Percentiles rank a stretch among this genome's conserved stretches.
phyloP scores from a whole-genome alignment of 2,329 filamentous ascomycete species.

The Cordyceps cicadae region DNA sequence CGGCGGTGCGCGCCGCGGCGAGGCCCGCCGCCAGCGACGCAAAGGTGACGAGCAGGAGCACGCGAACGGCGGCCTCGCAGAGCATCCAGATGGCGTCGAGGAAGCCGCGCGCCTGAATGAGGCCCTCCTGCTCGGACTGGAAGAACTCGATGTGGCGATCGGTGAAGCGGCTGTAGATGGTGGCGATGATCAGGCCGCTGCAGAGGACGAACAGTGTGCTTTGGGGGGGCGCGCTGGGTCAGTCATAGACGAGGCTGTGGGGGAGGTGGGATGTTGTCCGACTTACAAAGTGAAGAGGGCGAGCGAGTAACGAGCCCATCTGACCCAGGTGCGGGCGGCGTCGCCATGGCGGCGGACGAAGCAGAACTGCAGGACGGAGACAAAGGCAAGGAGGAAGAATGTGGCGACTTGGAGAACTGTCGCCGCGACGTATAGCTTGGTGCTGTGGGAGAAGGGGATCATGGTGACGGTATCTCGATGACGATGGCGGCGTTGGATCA shows the following conservation, averaged over 20 bases:
- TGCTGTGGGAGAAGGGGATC: not conserved
- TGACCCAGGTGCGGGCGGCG: constrained; percentile 3
- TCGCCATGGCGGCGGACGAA: constrained; percentile 10
- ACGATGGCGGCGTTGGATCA: not conserved
- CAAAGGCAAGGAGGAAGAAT: not conserved
- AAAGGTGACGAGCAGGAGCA: not conserved
- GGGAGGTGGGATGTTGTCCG: too few relatives aligned
- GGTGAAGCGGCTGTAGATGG: constrained; percentile 7
- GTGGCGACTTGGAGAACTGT: not conserved
- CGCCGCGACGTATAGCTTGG: not conserved
- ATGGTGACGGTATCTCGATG: not conserved
- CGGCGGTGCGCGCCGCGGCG: not conserved
- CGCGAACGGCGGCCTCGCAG: constrained; percentile 1
- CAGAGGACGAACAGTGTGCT: constrained; percentile 2
- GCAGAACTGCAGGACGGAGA: constrained; percentile 7
- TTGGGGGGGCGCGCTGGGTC: not conserved
- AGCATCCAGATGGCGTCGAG: constrained; percentile 5
- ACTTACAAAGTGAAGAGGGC: constrained; percentile 7
- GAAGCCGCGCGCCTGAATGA: constrained; percentile 1
- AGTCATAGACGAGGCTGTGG: not conserved
- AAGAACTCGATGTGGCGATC: constrained; percentile 8
- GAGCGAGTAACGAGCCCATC: constrained; percentile 2
- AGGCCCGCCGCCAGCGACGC: not conserved
- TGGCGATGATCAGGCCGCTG: not conserved
- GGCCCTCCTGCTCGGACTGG: not conserved